These are phyloP conservation scores for Ophiostoma piceae DNA, from an alignment of 2,329 filamentous ascomycete species.

Conservation along the genomic window DNA sequence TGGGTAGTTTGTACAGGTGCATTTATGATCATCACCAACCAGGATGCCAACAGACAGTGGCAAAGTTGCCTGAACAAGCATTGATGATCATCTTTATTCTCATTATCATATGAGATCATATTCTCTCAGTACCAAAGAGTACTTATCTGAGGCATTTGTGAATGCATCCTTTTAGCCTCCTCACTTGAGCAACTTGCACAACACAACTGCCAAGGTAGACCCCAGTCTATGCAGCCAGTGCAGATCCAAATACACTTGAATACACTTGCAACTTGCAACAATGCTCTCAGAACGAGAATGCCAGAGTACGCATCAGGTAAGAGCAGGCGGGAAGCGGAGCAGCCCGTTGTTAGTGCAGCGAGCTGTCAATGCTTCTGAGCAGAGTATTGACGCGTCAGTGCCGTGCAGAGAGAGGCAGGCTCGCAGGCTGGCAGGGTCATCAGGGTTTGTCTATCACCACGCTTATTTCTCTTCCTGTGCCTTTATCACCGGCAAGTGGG, in stretches of 20 bases:
- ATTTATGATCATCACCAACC: neutral
- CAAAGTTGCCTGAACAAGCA: neutral
- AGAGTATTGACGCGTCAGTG: neutral
- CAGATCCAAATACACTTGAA: neutral
- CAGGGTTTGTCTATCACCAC: neutral
- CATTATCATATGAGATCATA: neutral
- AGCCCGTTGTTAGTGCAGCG: constrained; percentile 6
- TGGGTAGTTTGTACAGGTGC: neutral
- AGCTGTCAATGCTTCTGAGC: neutral
- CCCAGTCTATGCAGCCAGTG: constrained; percentile 2
- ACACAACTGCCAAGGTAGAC: constrained; percentile 3
- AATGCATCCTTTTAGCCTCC: neutral
- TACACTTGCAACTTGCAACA: no score
- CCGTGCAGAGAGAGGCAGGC: no score
- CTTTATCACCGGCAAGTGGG: constrained; percentile 1
- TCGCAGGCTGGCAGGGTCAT: no score
- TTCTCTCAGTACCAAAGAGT: neutral
- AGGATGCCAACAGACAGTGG: neutral
- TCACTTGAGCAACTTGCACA: neutral
- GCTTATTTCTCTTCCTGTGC: neutral
- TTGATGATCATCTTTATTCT: neutral
- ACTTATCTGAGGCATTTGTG: constrained; percentile 11
- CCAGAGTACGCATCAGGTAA: neutral
- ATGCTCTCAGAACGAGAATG: neutral
- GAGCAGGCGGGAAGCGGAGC: constrained; percentile 4